Base-by-base conservation (phyloP, 2,329 filamentous ascomycete genomes). In the Colletotrichum lentis region DNA sequence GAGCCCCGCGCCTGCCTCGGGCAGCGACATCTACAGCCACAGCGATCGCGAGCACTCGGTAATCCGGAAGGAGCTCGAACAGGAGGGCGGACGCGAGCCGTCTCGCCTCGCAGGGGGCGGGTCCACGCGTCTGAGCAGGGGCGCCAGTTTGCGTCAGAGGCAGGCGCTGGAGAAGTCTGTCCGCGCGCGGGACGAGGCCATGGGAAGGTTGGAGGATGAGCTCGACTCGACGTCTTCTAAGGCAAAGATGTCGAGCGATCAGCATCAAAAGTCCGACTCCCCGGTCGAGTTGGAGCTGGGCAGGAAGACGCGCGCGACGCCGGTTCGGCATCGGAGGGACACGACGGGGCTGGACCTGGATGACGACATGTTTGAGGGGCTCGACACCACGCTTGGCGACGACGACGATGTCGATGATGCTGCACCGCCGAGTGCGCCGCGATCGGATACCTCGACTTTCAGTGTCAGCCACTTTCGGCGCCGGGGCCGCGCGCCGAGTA, bases 331-430 rank as follows among this genome's bases (percentile, higher is more conserved):
- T 53, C 75, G 77, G 22, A 75, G 79, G 14, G 81, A 85, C 56
- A 80, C 77, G 3, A 84, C 83, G 1, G 84, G 84, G 5, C 69
- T 86, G 39, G 84, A 86, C 68, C 71, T 83, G 59, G 84, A 85
- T 64, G 80, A 82, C 59, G 80, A 81, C 41, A 76, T 84, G 31
- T 86, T 86, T 74, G 81, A 80, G 14, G 77, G 81, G 58, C 71
- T 78, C 14, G 74, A 78, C 68, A 73, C 72, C 46, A 76, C 71
- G 57, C 73, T 84, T 8, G 80, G 80, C 61, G 79, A 79, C 49
- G 79, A 80, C 64, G 83, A 83, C 56, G 78, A 78, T 35, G 31
- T 35, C 11, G 80, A 81, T 43, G 79, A 79, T 12, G 74, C 77
- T 8, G 72, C 78, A 3, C 75, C 76, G 2, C 73, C 58, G 12